Evolutionary conservation across 73 alveolate species (phyloP).

Genomic region (Paramecium sonneborni): DNA sequence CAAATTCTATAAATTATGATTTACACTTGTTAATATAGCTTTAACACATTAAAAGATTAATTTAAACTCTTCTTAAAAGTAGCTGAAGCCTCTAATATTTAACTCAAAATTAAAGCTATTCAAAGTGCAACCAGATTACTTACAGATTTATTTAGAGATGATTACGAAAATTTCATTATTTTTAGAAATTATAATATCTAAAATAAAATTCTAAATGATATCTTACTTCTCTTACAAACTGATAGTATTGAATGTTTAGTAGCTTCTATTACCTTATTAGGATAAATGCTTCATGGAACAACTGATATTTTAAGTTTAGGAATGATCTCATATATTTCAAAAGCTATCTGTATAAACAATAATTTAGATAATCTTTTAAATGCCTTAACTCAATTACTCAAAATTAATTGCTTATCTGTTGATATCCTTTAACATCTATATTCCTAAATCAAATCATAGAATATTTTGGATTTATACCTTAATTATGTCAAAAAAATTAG

Average conservation of each 20-base stretch:
- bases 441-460: background rate
- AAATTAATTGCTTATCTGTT: background rate
- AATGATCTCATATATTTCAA: conserved; percentile 7
- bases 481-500: background rate
- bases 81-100: conserved; percentile 4
- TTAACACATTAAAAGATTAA: background rate
- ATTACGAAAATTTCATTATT: background rate
- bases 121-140: background rate
- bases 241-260: background rate
- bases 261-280: background rate
- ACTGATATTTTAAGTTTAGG: background rate
- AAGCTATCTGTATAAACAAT: background rate
- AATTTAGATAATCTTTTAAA: background rate
- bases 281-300: background rate
- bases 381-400: background rate
- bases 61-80: background rate
- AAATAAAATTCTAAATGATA: background rate
- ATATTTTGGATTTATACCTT: background rate
- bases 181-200: background rate
- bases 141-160: conserved; percentile 9
- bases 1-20: conserved; percentile 20
- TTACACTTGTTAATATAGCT: background rate
- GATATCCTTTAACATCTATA: background rate
- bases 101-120: conserved; percentile 9
- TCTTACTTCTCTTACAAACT: background rate